phyloP scores from a whole-genome alignment of 2,329 filamentous ascomycete species.

The Stagonosporopsis vannaccii region DNA sequence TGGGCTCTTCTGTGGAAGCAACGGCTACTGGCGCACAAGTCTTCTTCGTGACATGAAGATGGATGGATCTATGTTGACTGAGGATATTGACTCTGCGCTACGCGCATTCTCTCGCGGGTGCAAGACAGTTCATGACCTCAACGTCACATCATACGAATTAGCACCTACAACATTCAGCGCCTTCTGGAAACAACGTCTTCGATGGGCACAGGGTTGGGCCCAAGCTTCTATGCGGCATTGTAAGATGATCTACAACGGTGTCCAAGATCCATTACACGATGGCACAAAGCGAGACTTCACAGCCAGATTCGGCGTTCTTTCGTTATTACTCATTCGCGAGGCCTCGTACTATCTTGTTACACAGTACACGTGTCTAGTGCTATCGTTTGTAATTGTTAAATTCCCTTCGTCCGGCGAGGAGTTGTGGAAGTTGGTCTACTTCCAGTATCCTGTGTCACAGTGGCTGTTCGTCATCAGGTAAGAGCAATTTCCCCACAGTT shows the following conservation, averaged over 20 bases:
- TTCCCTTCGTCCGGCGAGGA: slow-evolving; percentile 51
- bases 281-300: slow-evolving; percentile 44
- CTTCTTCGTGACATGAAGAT: slow-evolving; percentile 57
- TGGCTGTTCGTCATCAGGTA: slow-evolving; percentile 58
- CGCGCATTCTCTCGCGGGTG: slow-evolving; percentile 55
- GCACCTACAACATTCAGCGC: slow-evolving; percentile 54
- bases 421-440: slow-evolving; percentile 55
- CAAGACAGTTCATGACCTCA: slow-evolving; percentile 57
- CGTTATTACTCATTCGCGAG: slow-evolving; percentile 56
- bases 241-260: slow-evolving; percentile 53
- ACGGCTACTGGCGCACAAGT: slow-evolving; percentile 58
- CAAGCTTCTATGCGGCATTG: slow-evolving; percentile 56
- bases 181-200: slow-evolving; percentile 60
- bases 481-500: slow-evolving; percentile 14
- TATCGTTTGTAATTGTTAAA: slow-evolving; percentile 55
- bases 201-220: slow-evolving; percentile 60
- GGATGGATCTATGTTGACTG: slow-evolving; percentile 59
- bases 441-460: slow-evolving; percentile 57
- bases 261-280: slow-evolving; percentile 40
- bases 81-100: slow-evolving; percentile 60
- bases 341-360: slow-evolving; percentile 59
- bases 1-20: slow-evolving; percentile 59
- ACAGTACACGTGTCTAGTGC: slow-evolving; percentile 57
- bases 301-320: slow-evolving; percentile 55
- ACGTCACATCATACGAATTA: slow-evolving; percentile 58